Base-by-base conservation (phyloP, 169 alveolate species). In the Prorocentrum cordatum region DNA sequence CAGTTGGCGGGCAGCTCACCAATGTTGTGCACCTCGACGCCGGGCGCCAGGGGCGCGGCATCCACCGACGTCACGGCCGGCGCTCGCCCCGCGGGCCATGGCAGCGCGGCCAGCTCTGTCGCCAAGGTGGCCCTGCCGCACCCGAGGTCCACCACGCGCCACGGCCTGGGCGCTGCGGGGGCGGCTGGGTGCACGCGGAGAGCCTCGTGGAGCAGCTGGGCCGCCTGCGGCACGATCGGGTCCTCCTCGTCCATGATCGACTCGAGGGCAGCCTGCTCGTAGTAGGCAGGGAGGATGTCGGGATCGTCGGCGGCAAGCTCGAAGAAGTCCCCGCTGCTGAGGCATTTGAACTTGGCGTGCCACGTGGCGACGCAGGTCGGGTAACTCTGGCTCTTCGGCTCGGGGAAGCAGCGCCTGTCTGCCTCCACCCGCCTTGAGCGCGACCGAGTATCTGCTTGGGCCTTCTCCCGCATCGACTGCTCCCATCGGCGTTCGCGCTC, bases 341-440 rank as follows among this genome's bases (percentile, higher is more conserved):
- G 32, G 6, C 31, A 2, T 2, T 75, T 75, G 72, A 75, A 50
- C 86, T 71, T 50, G 18, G 70, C 71, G 27, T 75, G 86, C 86
- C 86, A 75, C 29, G 86, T 75, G 18, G 86, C 86, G 27, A 75
- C 86, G 50, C 86, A 75, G 29, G 71, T 47, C 1, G 86, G 86
- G 54, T 50, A 38, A 27, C 35, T 75, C 86, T 75, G n/a, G n/a
- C n/a, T n/a, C n/a, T n/a, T n/a, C n/a, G n/a, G n/a, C n/a, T n/a
- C n/a, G n/a, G n/a, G n/a, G n/a, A n/a, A n/a, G n/a, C n/a, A n/a
- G n/a, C n/a, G n/a, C n/a, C n/a, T n/a, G n/a, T n/a, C n/a, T n/a
- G n/a, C n/a, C n/a, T n/a, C n/a, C n/a, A n/a, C n/a, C n/a, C n/a
- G n/a, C n/a, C n/a, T n/a, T n/a, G n/a, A n/a, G n/a, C n/a, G n/a